These are phyloP conservation scores for Phytophthora parvispora DNA, from an alignment of 352 stramenopile species.

Conservation along the genomic window DNA sequence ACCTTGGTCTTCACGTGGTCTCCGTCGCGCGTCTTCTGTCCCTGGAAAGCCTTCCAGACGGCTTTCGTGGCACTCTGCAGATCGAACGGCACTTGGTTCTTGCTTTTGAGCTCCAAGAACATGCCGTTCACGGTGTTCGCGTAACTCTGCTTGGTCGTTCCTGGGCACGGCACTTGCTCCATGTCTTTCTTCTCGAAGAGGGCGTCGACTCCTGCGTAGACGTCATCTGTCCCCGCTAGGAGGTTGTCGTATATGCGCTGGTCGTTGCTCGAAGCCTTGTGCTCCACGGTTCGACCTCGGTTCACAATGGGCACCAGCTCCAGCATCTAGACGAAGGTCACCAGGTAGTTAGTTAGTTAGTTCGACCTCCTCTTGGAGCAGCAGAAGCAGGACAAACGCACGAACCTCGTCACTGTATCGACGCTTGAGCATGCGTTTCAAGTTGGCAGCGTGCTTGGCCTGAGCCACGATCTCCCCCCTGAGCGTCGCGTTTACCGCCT, in stretches of 20 bases:
- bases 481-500: constrained; percentile 9
- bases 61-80: neutral
- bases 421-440: constrained; percentile 31
- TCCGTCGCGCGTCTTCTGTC: constrained; percentile 2
- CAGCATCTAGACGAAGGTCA: constrained; percentile 17
- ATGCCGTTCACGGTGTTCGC: constrained; percentile 10
- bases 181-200: constrained; percentile 21
- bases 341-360: neutral
- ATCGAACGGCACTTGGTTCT: constrained; percentile 22
- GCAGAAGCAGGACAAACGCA: neutral
- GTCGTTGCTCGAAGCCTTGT: neutral
- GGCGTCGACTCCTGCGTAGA: constrained; percentile 12
- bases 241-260: constrained; percentile 15
- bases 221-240: neutral
- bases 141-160: neutral
- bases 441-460: constrained; percentile 12
- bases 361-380: too few relatives aligned
- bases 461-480: constrained; percentile 6
- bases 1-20: constrained; percentile 26
- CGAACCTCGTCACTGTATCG: constrained; percentile 33
- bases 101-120: constrained; percentile 26
- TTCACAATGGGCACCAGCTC: constrained; percentile 23
- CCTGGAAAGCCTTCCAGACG: constrained; percentile 16
- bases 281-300: neutral
- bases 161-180: constrained; percentile 4